These are phyloP conservation scores for Narthecium ossifragum DNA, from an alignment of 106 monocot species.

Conservation along the genomic window DNA sequence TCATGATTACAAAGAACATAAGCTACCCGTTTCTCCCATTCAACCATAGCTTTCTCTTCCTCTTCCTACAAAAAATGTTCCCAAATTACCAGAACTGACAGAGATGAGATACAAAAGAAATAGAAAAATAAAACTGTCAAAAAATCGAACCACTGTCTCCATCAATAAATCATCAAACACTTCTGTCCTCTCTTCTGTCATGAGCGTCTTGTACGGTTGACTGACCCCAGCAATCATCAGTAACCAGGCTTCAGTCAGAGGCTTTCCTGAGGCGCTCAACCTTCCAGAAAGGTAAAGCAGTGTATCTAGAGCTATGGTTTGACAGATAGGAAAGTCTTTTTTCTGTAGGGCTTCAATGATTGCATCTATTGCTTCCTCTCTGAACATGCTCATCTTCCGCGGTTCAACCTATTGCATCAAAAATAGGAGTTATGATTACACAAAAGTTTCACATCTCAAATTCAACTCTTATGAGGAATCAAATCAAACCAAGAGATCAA, in stretches of 20 bases:
- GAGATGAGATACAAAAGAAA: not conserved
- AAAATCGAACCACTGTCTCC: constrained; percentile 4
- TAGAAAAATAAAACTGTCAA: not conserved
- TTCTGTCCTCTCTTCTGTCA: constrained; percentile 19
- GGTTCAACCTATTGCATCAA: constrained; percentile 37
- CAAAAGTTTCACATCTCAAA: not conserved
- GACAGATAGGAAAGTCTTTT: constrained; percentile 45
- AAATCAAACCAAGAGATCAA: constrained; percentile 46
- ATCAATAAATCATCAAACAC: not conserved
- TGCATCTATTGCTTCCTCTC: constrained; percentile 54
- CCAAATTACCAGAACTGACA: not conserved
- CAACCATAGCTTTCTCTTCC: constrained; percentile 29
- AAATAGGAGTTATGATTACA: not conserved
- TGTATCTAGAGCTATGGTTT: constrained; percentile 35
- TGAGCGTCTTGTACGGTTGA: constrained; percentile 12
- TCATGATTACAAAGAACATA: constrained; percentile 58
- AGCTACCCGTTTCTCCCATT: constrained; percentile 45
- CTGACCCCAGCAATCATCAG: constrained; percentile 40
- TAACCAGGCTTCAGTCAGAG: constrained; percentile 39
- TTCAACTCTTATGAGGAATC: not conserved
- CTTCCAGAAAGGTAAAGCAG: constrained; percentile 37
- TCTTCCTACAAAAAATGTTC: constrained; percentile 30
- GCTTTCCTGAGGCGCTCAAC: constrained; percentile 28
- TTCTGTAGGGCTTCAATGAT: constrained; percentile 39
- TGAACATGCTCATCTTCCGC: constrained; percentile 47